Conservation (phyloP, 345 rosid species). For the Populus tremula region DNA sequence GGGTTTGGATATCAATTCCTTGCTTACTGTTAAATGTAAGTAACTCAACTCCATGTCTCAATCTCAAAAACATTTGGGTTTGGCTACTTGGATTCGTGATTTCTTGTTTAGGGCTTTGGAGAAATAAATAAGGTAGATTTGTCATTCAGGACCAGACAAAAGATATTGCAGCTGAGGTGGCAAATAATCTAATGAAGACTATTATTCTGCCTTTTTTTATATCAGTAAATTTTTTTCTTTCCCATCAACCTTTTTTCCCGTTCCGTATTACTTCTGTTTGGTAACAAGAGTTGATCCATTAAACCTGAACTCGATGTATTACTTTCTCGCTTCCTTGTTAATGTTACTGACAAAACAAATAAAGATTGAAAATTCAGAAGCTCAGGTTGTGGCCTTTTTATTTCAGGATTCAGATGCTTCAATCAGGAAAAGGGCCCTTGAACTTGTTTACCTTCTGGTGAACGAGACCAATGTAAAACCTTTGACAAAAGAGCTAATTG, state of each 20-base stretch:
- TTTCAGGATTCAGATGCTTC: slow-evolving; percentile 98
- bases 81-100: neutral
- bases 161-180: neutral
- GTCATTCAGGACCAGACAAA: neutral
- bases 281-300: neutral
- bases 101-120: neutral
- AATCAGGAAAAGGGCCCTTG: slow-evolving; percentile 94
- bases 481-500: slow-evolving; percentile 85
- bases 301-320: neutral
- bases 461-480: slow-evolving; percentile 91
- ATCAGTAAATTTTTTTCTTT: neutral
- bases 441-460: slow-evolving; percentile 77
- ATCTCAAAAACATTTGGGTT: neutral
- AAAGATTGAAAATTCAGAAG: slow-evolving; percentile 9
- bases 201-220: neutral
- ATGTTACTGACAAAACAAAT: slow-evolving; percentile 5
- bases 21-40: neutral
- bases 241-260: neutral
- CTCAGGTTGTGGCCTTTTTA: slow-evolving; percentile 29
- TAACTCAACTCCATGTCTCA: neutral
- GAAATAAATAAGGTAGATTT: neutral
- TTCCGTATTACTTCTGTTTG: neutral
- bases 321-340: slow-evolving; percentile 3
- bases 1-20: neutral
- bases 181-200: neutral